These are phyloP conservation scores for Raphanus sativus DNA, from an alignment of 345 rosid species.

Conservation along the genomic window DNA sequence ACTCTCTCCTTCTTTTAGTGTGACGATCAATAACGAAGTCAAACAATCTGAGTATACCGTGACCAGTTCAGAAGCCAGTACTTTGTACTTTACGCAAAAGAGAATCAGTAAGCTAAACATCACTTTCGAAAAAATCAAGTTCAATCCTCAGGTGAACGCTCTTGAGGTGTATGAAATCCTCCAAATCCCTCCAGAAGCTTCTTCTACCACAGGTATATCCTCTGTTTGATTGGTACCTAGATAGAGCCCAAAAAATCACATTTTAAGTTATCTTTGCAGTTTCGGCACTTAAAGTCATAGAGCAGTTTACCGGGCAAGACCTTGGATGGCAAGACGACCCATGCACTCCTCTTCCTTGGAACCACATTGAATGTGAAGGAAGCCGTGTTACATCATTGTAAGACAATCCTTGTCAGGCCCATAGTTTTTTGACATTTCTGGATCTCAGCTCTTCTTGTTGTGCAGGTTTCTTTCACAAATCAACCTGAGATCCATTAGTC, in stretches of 20 bases:
- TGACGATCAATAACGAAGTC: slow-evolving; percentile 57
- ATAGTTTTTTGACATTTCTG: slow-evolving; percentile 18
- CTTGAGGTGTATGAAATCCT: slow-evolving; percentile 68
- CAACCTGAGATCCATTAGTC: slow-evolving; percentile 76
- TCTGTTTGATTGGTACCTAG: background rate
- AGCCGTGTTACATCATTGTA: slow-evolving; percentile 76
- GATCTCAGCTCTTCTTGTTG: slow-evolving; percentile 9
- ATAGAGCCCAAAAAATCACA: slow-evolving; percentile 9
- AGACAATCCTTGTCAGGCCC: slow-evolving; percentile 6
- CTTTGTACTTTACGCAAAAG: slow-evolving; percentile 51
- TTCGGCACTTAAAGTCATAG: slow-evolving; percentile 86
- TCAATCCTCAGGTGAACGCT: slow-evolving; percentile 69
- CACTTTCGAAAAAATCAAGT: slow-evolving; percentile 54
- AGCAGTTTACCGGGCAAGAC: slow-evolving; percentile 71
- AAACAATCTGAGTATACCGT: slow-evolving; percentile 54
- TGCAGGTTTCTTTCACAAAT: slow-evolving; percentile 69
- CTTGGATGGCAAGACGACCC: slow-evolving; percentile 94
- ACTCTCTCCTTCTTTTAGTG: slow-evolving; percentile 65
- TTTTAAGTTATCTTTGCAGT: slow-evolving; percentile 51
- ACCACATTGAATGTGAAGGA: slow-evolving; percentile 73
- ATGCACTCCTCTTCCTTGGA: slow-evolving; percentile 77
- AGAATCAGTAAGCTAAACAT: slow-evolving; percentile 55
- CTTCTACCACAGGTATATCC: slow-evolving; percentile 78
- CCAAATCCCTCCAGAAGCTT: slow-evolving; percentile 66
- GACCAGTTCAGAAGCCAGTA: slow-evolving; percentile 45